These are phyloP conservation scores for Coleophoma eucalyptorum DNA, from an alignment of 2,329 filamentous ascomycete species.

Conservation along the genomic window DNA sequence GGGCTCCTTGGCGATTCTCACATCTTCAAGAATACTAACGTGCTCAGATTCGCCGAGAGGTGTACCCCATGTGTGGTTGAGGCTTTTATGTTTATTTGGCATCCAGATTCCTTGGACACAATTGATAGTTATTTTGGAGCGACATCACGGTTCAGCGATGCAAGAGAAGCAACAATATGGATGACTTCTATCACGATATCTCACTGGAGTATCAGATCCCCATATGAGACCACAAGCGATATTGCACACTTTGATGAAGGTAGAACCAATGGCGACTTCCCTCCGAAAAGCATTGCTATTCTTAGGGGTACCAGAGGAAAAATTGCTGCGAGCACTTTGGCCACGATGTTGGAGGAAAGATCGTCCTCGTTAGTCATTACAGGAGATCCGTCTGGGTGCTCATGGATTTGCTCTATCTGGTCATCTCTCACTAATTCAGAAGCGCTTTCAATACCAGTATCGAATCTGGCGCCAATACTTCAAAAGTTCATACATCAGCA, in stretches of 20 bases:
- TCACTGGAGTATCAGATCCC: slow-evolving; percentile 11
- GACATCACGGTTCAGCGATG: slow-evolving; percentile 10
- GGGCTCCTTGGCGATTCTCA: neutral
- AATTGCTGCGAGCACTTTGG: neutral
- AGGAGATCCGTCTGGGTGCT: slow-evolving; percentile 11
- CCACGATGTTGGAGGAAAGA: slow-evolving; percentile 9
- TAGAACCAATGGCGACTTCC: slow-evolving; percentile 13
- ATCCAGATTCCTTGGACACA: slow-evolving; percentile 15
- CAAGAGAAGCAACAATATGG: slow-evolving; percentile 10
- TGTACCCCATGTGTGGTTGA: slow-evolving; percentile 12
- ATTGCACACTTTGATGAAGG: slow-evolving; percentile 7
- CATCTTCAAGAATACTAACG: neutral
- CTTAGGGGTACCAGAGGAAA: neutral
- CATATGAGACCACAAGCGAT: neutral
- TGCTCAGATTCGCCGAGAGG: slow-evolving; percentile 13
- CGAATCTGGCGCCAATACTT: slow-evolving; percentile 4
- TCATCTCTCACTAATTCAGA: slow-evolving; percentile 8
- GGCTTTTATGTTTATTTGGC: slow-evolving; percentile 17
- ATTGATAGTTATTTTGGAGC: slow-evolving; percentile 16
- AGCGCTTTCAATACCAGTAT: slow-evolving; percentile 3
- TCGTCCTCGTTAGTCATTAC: slow-evolving; percentile 16
- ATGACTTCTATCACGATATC: slow-evolving; percentile 16
- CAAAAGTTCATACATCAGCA: slow-evolving; percentile 15
- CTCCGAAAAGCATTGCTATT: slow-evolving; percentile 9
- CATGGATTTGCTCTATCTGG: slow-evolving; percentile 15